Percentiles rank a stretch among this genome's conserved stretches.
phyloP scores from a whole-genome alignment of 2,329 filamentous ascomycete genomes.

The Thielaviopsis ethacetica region DNA sequence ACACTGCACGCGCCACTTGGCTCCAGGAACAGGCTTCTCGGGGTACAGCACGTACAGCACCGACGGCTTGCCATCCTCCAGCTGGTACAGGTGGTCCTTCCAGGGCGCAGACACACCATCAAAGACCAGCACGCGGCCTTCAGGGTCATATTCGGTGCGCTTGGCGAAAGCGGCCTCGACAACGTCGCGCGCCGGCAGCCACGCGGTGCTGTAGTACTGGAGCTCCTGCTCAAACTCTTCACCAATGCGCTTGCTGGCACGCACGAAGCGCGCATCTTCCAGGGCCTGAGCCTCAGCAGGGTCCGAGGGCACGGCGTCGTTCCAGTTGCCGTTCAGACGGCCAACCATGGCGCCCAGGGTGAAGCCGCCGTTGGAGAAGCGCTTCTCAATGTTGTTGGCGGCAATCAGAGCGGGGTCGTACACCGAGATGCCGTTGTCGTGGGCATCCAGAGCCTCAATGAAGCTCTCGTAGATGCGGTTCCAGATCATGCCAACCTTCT shows the following conservation, averaged over 20 bases:
- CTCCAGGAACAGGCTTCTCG: conserved; percentile 55
- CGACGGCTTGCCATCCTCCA: conserved; percentile 47
- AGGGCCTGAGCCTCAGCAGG: conserved; percentile 40
- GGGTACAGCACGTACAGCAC: conserved; percentile 85
- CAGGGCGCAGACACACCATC: conserved; percentile 67
- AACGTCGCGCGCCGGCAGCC: conserved; percentile 73
- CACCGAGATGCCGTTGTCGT: conserved; percentile 83
- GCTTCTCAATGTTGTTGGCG: conserved; percentile 60
- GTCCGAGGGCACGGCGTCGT: conserved; percentile 42
- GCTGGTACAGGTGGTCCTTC: conserved; percentile 87
- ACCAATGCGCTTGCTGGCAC: conserved; percentile 70
- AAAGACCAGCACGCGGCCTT: conserved; percentile 70
- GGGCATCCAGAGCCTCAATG: conserved; percentile 88
- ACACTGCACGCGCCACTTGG: conserved; percentile 87
- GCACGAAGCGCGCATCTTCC: conserved; percentile 67
- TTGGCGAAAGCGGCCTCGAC: conserved; percentile 61
- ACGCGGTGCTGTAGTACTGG: conserved; percentile 55
- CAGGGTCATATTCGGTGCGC: conserved; percentile 49
- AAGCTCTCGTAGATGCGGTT: conserved; percentile 85
- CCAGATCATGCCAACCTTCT: conserved; percentile 61
- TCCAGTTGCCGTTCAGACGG: conserved; percentile 66
- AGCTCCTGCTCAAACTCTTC: conserved; percentile 75
- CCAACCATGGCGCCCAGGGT: conserved; percentile 70
- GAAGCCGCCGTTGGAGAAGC: conserved; percentile 70
- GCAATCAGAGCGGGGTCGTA: conserved; percentile 59